Evolutionary conservation across 2,329 filamentous ascomycete species (phyloP).

Genomic region (Dactylellina sp.): DNA sequence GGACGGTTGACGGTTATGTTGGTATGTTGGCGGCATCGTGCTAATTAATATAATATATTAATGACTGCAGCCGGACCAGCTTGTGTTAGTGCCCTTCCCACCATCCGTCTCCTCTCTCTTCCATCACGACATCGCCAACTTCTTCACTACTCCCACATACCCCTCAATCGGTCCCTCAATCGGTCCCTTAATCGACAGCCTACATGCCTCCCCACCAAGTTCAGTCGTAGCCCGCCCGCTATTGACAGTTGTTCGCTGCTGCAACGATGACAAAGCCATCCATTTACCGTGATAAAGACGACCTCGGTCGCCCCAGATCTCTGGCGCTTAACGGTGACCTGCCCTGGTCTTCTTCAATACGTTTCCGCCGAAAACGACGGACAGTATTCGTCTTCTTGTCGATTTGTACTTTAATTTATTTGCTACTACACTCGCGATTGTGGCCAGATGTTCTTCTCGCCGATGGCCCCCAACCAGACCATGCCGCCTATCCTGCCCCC

Average conservation of each 20-base stretch:
- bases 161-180: slow-evolving; percentile 2
- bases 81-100: neutral
- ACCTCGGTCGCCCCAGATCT: slow-evolving; percentile 45
- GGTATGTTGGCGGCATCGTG: slow-evolving; percentile 19
- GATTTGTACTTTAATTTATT: slow-evolving; percentile 38
- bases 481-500: neutral
- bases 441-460: slow-evolving; percentile 42
- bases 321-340: slow-evolving; percentile 26
- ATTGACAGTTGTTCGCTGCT: slow-evolving; percentile 2
- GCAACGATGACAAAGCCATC: slow-evolving; percentile 35
- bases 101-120: neutral
- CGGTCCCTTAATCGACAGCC: slow-evolving; percentile 6
- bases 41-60: slow-evolving; percentile 3
- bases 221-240: slow-evolving; percentile 11
- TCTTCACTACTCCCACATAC: neutral
- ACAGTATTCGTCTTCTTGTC: slow-evolving; percentile 44
- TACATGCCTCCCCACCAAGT: slow-evolving; percentile 25
- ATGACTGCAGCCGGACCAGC: neutral
- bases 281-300: slow-evolving; percentile 51
- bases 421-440: slow-evolving; percentile 46
- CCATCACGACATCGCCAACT: neutral
- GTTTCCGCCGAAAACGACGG: slow-evolving; percentile 48
- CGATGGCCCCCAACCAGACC: slow-evolving; percentile 14
- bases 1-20: neutral
- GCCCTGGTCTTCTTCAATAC: slow-evolving; percentile 35